Base-by-base conservation (phyloP, 2,329 filamentous ascomycete species). In the Fusarium neocosmosporiellum region DNA sequence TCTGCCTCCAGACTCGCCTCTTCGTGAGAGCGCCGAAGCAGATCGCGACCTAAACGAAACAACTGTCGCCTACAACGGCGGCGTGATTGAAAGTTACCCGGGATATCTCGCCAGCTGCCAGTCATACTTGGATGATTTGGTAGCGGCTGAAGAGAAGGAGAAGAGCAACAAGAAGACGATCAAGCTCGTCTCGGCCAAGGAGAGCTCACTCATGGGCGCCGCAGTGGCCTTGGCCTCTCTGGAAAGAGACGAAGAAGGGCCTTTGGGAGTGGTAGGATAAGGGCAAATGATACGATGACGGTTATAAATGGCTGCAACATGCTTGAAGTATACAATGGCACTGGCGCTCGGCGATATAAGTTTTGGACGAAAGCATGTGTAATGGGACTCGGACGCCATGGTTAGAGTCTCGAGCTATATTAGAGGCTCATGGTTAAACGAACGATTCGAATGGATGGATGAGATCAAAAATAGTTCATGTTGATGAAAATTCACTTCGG, bases 11-110 rank as follows among this genome's bases (percentile, higher is more conserved):
- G 77, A 73, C 20, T 82, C 83, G 14, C 64, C 78, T 6, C 70
- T 80, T 36, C 84, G 85, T 59, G 71, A 78, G 11, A 86, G 87
- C 37, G 83, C 88, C 1, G 89, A 90, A 73, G 82, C 82, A 18
- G 89, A 90, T 70, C 83, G 83, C 2, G 80, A 83, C 48, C 78
- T 87, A 9, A 78, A 79, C 36, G 82, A 83, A 64, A 90, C 89
- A 4, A 86, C 88, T 3, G 89, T 96, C n/a, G 92, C 92, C 5
- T 95, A 92, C 81, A 95, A 94, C 78, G 93, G 93, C 50, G 93
- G 91, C 31, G 92, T 96, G 58, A 91, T 95, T 59, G 93, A 95
- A 81, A 91, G 92, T 75, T 96, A 95, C 78, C 93, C 93, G 0
- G 84, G 85, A 9, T 96, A 94, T 80, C 84, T 88, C 24, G 81